phyloP scores from a whole-genome alignment of 108 stramenopile genomes.

The Asterionellopsis glacialis region DNA sequence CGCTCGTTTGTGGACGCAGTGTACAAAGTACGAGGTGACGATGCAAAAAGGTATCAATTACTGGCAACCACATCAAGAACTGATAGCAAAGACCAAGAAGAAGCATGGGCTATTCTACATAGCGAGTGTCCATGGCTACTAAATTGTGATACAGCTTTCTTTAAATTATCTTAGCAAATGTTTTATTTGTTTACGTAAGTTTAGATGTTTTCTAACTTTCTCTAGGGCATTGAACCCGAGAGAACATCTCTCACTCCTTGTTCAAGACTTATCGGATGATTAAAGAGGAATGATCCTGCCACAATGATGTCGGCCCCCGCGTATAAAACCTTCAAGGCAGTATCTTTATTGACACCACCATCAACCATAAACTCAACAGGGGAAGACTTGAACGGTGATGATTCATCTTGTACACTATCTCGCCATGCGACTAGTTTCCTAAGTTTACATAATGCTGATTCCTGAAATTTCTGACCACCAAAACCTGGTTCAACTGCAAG shows the following conservation, averaged over 20 bases:
- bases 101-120: slow-evolving; percentile 36
- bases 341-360: slow-evolving; percentile 69
- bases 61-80: slow-evolving; percentile 23
- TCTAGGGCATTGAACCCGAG: no score
- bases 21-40: slow-evolving; percentile 53
- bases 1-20: slow-evolving; percentile 65
- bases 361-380: slow-evolving; percentile 68
- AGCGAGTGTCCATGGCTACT: slow-evolving; percentile 55
- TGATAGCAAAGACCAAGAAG: slow-evolving; percentile 10
- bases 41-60: slow-evolving; percentile 61
- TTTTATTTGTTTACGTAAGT: no score
- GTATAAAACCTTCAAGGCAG: slow-evolving; percentile 25
- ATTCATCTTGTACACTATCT: slow-evolving; percentile 3
- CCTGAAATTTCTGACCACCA: slow-evolving; percentile 58
- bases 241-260: slow-evolving; percentile 26
- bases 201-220: no score
- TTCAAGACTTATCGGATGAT: slow-evolving; percentile 27
- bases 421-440: slow-evolving; percentile 26
- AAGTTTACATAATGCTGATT: slow-evolving; percentile 29
- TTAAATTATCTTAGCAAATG: slow-evolving; percentile 6
- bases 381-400: slow-evolving; percentile 3
- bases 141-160: slow-evolving; percentile 52
- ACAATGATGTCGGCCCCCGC: slow-evolving; percentile 72
- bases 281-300: slow-evolving; percentile 60
- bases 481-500: slow-evolving; percentile 60